phyloP scores from a whole-genome alignment of 257 asterid genomes.

The Avicennia marina region DNA sequence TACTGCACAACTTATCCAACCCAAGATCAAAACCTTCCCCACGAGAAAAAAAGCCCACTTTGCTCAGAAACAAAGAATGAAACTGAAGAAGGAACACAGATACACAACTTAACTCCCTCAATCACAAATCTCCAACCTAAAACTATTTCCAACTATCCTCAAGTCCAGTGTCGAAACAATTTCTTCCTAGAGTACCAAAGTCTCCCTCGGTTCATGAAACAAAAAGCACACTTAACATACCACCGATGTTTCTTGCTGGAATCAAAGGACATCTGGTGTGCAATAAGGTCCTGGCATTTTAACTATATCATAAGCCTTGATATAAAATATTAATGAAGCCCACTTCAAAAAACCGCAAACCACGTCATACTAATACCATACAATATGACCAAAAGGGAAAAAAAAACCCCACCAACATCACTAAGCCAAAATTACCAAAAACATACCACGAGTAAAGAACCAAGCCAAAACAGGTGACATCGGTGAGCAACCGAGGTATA shows the following conservation, averaged over 20 bases:
- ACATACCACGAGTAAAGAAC: neutral
- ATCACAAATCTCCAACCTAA: conserved; percentile 13
- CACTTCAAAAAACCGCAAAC: conserved; percentile 15
- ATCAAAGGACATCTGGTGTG: conserved; percentile 92
- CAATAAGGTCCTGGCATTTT: conserved; percentile 45
- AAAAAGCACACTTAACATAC: conserved; percentile 56
- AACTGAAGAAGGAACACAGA: neutral
- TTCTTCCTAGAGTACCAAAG: conserved; percentile 59
- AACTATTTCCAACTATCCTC: conserved; percentile 26
- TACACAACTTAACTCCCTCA: conserved; percentile 22
- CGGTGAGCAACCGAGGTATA: too few relatives aligned
- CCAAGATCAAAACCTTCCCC: conserved; percentile 17
- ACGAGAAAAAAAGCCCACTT: neutral
- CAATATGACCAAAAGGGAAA: neutral
- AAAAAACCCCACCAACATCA: neutral
- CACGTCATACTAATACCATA: conserved; percentile 9
- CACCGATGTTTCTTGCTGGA: conserved; percentile 61
- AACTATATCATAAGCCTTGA: conserved; percentile 34
- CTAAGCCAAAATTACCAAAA: neutral
- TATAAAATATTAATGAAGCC: conserved; percentile 15
- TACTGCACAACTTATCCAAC: conserved; percentile 11
- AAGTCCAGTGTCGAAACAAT: conserved; percentile 86
- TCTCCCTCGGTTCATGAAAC: conserved; percentile 73
- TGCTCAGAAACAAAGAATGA: neutral
- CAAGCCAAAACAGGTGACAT: neutral